These are phyloP conservation scores for Geotrichum phurueaensis DNA, from an alignment of 1,139 yeast genomes.

Conservation along the genomic window DNA sequence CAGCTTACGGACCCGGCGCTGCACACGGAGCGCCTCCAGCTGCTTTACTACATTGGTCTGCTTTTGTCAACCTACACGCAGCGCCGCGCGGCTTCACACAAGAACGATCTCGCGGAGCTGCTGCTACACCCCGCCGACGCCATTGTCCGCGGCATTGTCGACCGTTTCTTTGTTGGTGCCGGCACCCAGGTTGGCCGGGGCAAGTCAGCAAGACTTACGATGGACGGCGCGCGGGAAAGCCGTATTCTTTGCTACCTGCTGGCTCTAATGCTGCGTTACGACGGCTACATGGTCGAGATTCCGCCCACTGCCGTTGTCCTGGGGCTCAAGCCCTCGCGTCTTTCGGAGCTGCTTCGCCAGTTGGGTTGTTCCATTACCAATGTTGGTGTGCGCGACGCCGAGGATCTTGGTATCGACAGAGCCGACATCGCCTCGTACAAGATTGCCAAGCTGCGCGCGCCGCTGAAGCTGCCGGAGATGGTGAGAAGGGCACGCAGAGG, in stretches of 20 bases:
- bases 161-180: slow-evolving; percentile 43
- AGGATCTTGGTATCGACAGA: slow-evolving; percentile 72
- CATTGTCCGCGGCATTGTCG: slow-evolving; percentile 66
- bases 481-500: slow-evolving; percentile 54
- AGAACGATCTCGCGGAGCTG: slow-evolving; percentile 54
- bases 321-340: slow-evolving; percentile 70
- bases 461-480: slow-evolving; percentile 83
- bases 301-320: slow-evolving; percentile 82
- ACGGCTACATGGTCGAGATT: slow-evolving; percentile 67
- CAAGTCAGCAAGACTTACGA: slow-evolving; percentile 44
- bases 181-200: slow-evolving; percentile 45
- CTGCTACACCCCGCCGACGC: slow-evolving; percentile 66
- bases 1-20: slow-evolving; percentile 35
- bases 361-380: slow-evolving; percentile 77
- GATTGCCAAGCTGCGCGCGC: slow-evolving; percentile 78
- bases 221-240: slow-evolving; percentile 86
- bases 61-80: slow-evolving; percentile 73
- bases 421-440: slow-evolving; percentile 61
- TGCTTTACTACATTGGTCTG: slow-evolving; percentile 72
- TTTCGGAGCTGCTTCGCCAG: slow-evolving; percentile 64
- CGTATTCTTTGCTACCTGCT: slow-evolving; percentile 74
- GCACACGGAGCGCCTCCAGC: slow-evolving; percentile 50
- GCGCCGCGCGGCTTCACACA: slow-evolving; percentile 56
- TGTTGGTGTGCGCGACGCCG: slow-evolving; percentile 75
- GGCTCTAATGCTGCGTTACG: slow-evolving; percentile 67